Base-by-base conservation (phyloP, 1,284 basidiomycete genomes). In the Neolentinus lepideus region DNA sequence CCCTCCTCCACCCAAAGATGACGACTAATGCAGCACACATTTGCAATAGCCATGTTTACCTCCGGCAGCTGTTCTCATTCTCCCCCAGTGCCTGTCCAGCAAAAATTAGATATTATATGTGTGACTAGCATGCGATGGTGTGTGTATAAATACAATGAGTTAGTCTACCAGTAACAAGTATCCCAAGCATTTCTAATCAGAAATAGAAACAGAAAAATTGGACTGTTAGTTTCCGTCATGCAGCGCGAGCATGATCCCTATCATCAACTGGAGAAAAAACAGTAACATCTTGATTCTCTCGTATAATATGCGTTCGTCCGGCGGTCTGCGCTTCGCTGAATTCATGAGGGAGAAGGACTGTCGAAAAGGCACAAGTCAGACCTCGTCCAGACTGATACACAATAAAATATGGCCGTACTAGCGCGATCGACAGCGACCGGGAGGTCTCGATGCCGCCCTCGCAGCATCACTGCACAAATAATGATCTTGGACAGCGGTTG, bases 1-100 rank as follows among this genome's bases (percentile, higher is more conserved):
- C 0, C 93, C 93, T 43, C 95, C 96, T 22, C 96, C 95, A 1
- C 82, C 83, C 50, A 96, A 95, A 72, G 92, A 95, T 60, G 94
- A 98, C 58, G 90, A 93, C 55, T 75, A 55, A 64, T 31, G 38
- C 38, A 4, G 38, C 12, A 21, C 16, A 3, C 38, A 6, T 4
- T 21, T 43, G n/a, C n/a, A n/a, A n/a, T n/a, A n/a, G n/a, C n/a
- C n/a, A n/a, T n/a, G n/a, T n/a, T n/a, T n/a, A n/a, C n/a, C n/a
- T n/a, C n/a, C n/a, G n/a, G n/a, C n/a, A n/a, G n/a, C n/a, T n/a
- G n/a, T n/a, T n/a, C n/a, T n/a, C n/a, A n/a, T n/a, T n/a, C n/a
- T n/a, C n/a, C n/a, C n/a, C n/a, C n/a, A n/a, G n/a, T n/a, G n/a
- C n/a, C n/a, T n/a, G n/a, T n/a, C n/a, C n/a, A n/a, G n/a, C n/a